Percentiles rank a stretch among this genome's conserved stretches.
Conservation (phyloP, 23 red algal species). For the Gracilaria vermiculophylla region DNA sequence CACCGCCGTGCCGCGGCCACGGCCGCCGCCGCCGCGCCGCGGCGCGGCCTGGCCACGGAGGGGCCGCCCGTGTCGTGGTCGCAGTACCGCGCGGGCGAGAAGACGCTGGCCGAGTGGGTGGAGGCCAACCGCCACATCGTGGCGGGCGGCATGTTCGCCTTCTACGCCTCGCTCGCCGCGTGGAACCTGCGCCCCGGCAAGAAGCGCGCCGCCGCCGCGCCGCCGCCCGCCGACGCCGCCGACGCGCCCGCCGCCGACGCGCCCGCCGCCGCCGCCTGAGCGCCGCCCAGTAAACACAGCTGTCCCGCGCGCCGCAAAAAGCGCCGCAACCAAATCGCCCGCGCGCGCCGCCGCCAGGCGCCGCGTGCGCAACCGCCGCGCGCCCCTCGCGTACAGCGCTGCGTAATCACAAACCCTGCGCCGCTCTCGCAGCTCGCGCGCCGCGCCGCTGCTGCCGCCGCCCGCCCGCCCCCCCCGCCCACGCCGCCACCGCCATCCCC, state of each 20-base stretch:
- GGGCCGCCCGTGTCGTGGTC: constrained; percentile 68
- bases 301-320: too few species aligned
- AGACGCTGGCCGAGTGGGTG: constrained; percentile 64
- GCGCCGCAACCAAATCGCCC: background rate
- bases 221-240: background rate
- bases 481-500: background rate
- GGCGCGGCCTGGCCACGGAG: constrained; percentile 22
- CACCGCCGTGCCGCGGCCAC: background rate
- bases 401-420: background rate
- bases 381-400: background rate
- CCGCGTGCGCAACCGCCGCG: too few species aligned
- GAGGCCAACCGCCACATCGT: constrained; percentile 68
- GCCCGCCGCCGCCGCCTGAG: background rate
- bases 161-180: constrained; percentile 45
- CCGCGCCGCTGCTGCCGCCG: background rate
- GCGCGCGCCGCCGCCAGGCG: too few species aligned
- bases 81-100: constrained; percentile 60
- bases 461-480: background rate
- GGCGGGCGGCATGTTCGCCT: constrained; percentile 28
- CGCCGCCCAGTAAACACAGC: background rate
- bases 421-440: background rate
- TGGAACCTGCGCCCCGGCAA: constrained; percentile 49
- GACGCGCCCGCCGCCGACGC: background rate
- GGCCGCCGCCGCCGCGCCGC: background rate
- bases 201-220: background rate